These are phyloP conservation scores for Eimeria sp. DNA, from an alignment of 169 alveolate genomes.

Conservation along the genomic window DNA sequence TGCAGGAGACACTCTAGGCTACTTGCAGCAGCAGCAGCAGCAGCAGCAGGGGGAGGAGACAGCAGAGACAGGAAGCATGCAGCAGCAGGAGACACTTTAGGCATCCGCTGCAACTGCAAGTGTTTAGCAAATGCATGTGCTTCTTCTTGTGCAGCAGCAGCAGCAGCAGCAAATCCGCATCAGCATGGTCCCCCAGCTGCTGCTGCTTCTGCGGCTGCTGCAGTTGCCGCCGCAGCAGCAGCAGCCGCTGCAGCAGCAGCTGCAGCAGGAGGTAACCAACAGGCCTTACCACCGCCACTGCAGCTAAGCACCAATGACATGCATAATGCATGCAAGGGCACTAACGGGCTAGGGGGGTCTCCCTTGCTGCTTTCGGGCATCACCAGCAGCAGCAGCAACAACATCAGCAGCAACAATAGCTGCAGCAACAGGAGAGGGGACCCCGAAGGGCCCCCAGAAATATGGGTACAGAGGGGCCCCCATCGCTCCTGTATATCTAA, in stretches of 20 bases:
- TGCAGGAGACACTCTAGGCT: background rate
- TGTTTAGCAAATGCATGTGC: background rate
- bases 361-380: slow-evolving; percentile 32
- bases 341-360: background rate
- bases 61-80: background rate
- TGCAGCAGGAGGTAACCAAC: slow-evolving; percentile 19
- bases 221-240: too few species aligned
- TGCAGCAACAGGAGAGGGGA: background rate
- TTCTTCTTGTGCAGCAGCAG: background rate
- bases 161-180: background rate
- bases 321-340: background rate
- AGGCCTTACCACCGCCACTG: background rate
- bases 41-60: background rate
- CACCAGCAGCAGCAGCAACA: background rate
- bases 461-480: too few species aligned
- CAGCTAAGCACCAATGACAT: slow-evolving; percentile 9
- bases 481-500: background rate
- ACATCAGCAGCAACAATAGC: background rate
- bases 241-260: slow-evolving; percentile 33
- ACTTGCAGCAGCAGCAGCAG: background rate
- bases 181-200: background rate
- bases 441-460: too few species aligned
- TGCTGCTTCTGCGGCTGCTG: too few species aligned
- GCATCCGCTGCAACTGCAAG: background rate
- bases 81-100: background rate